These are phyloP conservation scores for Magnaporthiopsis rhizophila DNA, from an alignment of 2,329 filamentous ascomycete genomes.

Conservation along the genomic window DNA sequence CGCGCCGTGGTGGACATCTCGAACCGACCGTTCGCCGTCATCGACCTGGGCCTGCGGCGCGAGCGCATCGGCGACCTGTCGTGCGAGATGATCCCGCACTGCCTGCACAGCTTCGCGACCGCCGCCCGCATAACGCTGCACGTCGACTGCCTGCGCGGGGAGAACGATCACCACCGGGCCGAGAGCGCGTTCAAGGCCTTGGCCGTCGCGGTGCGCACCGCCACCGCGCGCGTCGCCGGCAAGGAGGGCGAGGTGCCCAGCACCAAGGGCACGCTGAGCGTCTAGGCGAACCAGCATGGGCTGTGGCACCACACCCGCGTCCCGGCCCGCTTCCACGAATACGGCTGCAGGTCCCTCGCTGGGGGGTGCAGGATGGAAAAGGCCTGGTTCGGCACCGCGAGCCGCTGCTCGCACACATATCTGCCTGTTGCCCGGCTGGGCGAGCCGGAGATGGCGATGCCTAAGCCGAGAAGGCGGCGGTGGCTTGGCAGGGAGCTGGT, in stretches of 20 bases:
- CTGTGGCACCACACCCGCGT: background rate
- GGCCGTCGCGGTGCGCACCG: constrained; percentile 74
- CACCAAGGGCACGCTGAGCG: constrained; percentile 84
- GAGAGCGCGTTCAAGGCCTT: constrained; percentile 97
- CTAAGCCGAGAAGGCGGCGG: too few relatives aligned
- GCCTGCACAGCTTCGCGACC: constrained; percentile 88
- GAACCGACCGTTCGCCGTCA: constrained; percentile 79
- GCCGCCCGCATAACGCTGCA: constrained; percentile 87
- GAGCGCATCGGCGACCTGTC: constrained; percentile 92
- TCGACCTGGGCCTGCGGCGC: constrained; percentile 75
- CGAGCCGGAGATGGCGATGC: background rate
- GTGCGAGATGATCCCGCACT: constrained; percentile 96
- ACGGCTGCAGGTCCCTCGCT: background rate
- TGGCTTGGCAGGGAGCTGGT: background rate
- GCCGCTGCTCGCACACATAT: background rate
- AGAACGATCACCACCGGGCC: constrained; percentile 92
- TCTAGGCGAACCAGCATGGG: constrained; percentile 25
- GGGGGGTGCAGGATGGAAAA: background rate
- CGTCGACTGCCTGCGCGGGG: constrained; percentile 82
- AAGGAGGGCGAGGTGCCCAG: constrained; percentile 90
- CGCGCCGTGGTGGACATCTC: constrained; percentile 92
- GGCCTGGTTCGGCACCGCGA: background rate
- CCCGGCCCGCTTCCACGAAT: background rate
- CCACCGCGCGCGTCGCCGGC: constrained; percentile 65
- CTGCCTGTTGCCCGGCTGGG: background rate